Conservation (phyloP, 164 flowering plant genomes). For the Sextonia rubra region DNA sequence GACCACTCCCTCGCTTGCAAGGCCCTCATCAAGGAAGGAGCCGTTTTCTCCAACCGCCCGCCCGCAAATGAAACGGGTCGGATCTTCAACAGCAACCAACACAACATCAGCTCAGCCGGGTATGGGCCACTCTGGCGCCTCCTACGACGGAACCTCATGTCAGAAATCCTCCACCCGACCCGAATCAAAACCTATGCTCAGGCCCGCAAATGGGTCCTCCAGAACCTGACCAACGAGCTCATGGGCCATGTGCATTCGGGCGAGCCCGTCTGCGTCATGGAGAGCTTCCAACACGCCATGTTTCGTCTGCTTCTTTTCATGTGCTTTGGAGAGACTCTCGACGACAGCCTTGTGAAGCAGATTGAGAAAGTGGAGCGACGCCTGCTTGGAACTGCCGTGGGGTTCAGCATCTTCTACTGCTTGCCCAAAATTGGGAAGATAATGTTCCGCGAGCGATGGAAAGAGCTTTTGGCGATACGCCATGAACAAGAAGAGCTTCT, state of each 20-base stretch:
- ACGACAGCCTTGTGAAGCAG: too few relatives aligned
- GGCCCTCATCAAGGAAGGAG: slow-evolving; percentile 39
- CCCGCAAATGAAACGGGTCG: slow-evolving; percentile 3
- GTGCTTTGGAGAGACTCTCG: too few relatives aligned
- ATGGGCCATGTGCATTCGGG: neutral
- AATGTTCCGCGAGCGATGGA: too few relatives aligned
- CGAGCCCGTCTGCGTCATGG: slow-evolving; percentile 14
- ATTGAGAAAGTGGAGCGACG: too few relatives aligned
- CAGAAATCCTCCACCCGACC: slow-evolving; percentile 34
- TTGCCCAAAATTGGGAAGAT: too few relatives aligned
- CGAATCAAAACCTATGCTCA: slow-evolving; percentile 19
- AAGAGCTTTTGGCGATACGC: too few relatives aligned
- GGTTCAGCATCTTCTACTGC: too few relatives aligned
- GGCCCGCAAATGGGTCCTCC: slow-evolving; percentile 30
- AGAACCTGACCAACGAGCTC: slow-evolving; percentile 12
- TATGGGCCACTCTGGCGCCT: slow-evolving; percentile 45
- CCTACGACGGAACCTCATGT: slow-evolving; percentile 37
- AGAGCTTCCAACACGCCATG: slow-evolving; percentile 27
- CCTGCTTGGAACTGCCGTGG: too few relatives aligned
- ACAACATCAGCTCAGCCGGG: slow-evolving; percentile 25
- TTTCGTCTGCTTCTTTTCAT: slow-evolving; percentile 30
- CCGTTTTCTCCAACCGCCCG: slow-evolving; percentile 37
- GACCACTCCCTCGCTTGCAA: slow-evolving; percentile 31
- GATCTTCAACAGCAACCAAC: slow-evolving; percentile 19
- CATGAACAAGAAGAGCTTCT: too few relatives aligned